Conservation (phyloP, 169 alveolate species). For the Plasmodium fragile region DNA sequence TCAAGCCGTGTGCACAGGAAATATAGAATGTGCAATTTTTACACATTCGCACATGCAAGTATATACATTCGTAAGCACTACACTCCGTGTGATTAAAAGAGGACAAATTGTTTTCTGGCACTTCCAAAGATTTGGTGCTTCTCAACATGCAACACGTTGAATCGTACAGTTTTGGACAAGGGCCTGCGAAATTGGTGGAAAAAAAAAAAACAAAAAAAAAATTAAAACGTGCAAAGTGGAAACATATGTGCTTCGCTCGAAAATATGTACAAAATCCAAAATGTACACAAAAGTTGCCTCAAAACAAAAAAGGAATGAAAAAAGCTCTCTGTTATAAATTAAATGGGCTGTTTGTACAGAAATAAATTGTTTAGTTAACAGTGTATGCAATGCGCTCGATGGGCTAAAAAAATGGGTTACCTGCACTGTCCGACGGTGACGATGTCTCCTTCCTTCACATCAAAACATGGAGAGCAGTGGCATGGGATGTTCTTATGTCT, state of each 20-base stretch:
- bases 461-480: slow-evolving; percentile 99
- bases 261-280: not conserved
- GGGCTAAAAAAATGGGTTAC: slow-evolving; percentile 70
- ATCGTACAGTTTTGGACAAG: slow-evolving; percentile 98
- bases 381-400: not conserved
- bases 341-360: not conserved
- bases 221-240: slow-evolving; percentile 11
- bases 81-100: slow-evolving; percentile 87
- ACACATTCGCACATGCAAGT: not conserved
- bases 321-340: not conserved
- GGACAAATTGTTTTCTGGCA: slow-evolving; percentile 98
- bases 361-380: not conserved
- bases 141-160: slow-evolving; percentile 98
- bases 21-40: not conserved
- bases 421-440: slow-evolving; percentile 99
- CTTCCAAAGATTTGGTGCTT: slow-evolving; percentile 98
- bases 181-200: slow-evolving; percentile 94
- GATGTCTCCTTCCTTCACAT: slow-evolving; percentile 98
- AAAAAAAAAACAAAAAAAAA: slow-evolving; percentile 86
- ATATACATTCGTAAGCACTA: slow-evolving; percentile 2
- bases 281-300: not conserved
- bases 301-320: not conserved
- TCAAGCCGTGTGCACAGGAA: not conserved
- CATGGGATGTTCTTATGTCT: slow-evolving; percentile 98
- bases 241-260: not conserved